phyloP scores from a whole-genome alignment of 768 basidiomycete genomes.

The Leccinum incarnatum region DNA sequence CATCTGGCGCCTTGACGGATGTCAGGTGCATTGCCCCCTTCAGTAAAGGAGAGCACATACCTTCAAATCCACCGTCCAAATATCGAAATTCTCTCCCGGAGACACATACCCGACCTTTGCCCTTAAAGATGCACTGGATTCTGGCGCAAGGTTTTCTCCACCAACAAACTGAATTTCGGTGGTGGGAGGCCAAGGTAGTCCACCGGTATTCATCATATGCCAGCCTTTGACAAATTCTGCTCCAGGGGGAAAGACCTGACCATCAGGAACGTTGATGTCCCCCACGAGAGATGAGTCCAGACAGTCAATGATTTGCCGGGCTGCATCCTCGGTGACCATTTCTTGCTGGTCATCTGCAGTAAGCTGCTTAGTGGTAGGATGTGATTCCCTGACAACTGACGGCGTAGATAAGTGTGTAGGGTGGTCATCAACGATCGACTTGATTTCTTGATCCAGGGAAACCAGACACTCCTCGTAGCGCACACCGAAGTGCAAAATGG shows the following conservation, averaged over 20 bases:
- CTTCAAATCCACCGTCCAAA: constrained; percentile 76
- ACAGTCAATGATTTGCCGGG: neutral
- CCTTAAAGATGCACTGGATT: constrained; percentile 24
- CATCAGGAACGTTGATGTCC: constrained; percentile 72
- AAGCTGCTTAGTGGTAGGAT: neutral
- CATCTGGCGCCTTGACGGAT: constrained; percentile 60
- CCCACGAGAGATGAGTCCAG: constrained; percentile 57
- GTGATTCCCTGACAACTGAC: constrained; percentile 1
- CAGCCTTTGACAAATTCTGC: constrained; percentile 86
- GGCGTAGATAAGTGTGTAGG: constrained; percentile 14
- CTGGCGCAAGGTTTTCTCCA: constrained; percentile 56
- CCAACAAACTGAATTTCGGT: constrained; percentile 71
- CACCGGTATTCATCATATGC: constrained; percentile 68
- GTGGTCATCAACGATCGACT: constrained; percentile 34
- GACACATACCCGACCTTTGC: constrained; percentile 56
- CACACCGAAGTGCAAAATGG: constrained; percentile 4
- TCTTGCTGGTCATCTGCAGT: constrained; percentile 1
- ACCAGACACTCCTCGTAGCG: neutral
- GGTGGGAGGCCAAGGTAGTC: constrained; percentile 59
- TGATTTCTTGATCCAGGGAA: constrained; percentile 10
- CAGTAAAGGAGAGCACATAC: constrained; percentile 31
- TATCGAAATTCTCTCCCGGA: constrained; percentile 56
- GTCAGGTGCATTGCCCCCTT: constrained; percentile 2
- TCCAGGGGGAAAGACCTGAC: constrained; percentile 76
- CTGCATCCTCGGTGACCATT: neutral